Base-by-base conservation (phyloP, 2,329 filamentous ascomycete genomes). In the Corniculantispora saksenae region DNA sequence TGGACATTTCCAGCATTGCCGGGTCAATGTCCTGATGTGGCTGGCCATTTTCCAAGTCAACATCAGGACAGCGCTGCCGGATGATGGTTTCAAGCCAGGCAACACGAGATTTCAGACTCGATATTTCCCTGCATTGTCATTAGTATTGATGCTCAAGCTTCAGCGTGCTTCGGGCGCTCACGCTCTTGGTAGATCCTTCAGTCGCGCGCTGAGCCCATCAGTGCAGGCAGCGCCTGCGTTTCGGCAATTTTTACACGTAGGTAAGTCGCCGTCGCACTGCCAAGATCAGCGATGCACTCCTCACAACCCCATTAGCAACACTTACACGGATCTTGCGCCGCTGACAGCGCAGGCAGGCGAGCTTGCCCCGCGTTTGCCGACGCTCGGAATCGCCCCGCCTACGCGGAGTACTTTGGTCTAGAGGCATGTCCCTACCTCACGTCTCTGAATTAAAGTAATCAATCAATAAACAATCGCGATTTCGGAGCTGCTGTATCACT, bases 321-420 rank as follows among this genome's bases (percentile, higher is more conserved):
- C 76, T 27, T 73, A 81, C 81, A 54, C 78, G 78, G 69, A 84
- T 84, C 72, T 84, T 84, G 29, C 82, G 76, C 50, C 80, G 74
- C 66, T 84, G 82, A 63, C 82, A 84, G 6, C 77, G 72, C 21
- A 71, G 69, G 68, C 73, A 73, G 0, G 74, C 71, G 54, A 79
- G 68, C 7, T 73, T 69, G 51, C 74, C 67, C 19, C 75, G 68
- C 29, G 70, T 68, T 35, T 71, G 75, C 12, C 71, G 71, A 53
- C 69, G 68, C 7, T 68, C 64, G 40, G 67, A 66, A 17, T 70
- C 71, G 10, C 45, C 55, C 62, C 66, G 64, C 43, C 61, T 71
- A 40, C 3, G 65, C 32, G 25, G 32, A 8, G 48, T 29, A n/a
- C 51, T 48, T 2, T 38, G 27, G 8, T 21, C 29, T 9, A 4